Conservation (phyloP, 306 rosid genomes). For the Prunus campanulata region DNA sequence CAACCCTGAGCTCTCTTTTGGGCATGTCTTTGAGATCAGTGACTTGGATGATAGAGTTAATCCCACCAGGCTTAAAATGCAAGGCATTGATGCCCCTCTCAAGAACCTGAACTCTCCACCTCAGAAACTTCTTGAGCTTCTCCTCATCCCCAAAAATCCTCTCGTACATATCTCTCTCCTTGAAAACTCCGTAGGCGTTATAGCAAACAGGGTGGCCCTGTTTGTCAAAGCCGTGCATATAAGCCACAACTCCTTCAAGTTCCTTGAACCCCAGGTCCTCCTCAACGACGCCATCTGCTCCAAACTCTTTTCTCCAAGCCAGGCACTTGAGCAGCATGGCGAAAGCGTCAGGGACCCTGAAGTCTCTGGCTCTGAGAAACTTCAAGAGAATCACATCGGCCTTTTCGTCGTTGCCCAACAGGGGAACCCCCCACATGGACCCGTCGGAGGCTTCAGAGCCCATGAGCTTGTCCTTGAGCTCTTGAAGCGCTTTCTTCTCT, state of each 20-base stretch:
- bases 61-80: constrained; percentile 87
- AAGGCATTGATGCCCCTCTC: constrained; percentile 75
- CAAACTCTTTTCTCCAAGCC: constrained; percentile 74
- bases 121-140: constrained; percentile 78
- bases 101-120: constrained; percentile 94
- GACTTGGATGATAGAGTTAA: constrained; percentile 83
- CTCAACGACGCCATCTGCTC: constrained; percentile 58
- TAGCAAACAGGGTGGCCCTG: constrained; percentile 94
- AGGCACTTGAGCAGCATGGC: constrained; percentile 68
- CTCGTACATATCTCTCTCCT: constrained; percentile 76
- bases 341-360: constrained; percentile 62
- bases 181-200: constrained; percentile 81
- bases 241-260: constrained; percentile 86
- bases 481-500: constrained; percentile 68
- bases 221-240: constrained; percentile 79
- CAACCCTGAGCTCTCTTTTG: constrained; percentile 85
- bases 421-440: constrained; percentile 76
- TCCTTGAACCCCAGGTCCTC: constrained; percentile 88
- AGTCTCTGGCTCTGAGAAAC: constrained; percentile 89
- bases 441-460: constrained; percentile 37
- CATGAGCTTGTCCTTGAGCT: constrained; percentile 55
- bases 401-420: constrained; percentile 55
- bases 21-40: constrained; percentile 99
- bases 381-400: constrained; percentile 86
- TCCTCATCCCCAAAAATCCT: constrained; percentile 85